Base-by-base conservation (phyloP, 495 filamentous ascomycete species). In the Lasiosphaeria miniovina region DNA sequence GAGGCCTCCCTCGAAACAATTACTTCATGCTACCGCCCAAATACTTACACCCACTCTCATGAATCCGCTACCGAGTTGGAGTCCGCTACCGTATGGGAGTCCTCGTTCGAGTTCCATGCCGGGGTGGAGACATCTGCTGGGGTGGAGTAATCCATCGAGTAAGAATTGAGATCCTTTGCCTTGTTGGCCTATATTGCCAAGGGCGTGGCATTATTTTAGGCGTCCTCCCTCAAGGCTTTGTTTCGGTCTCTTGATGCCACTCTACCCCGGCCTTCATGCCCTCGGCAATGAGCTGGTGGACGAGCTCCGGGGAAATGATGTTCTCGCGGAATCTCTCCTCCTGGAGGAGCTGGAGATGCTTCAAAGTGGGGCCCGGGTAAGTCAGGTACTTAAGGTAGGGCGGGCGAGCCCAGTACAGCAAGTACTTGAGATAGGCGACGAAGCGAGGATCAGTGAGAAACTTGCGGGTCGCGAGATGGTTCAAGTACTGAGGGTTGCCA, bases 341-440 rank as follows among this genome's bases (percentile, higher is more conserved):
- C 71, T 96, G 90, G 32, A 97, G 77, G 38, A 97, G 69, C 71
- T 93, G 85, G 51, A 97, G 82, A 59, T 89, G 85, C 62, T 86
- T 87, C 15, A 97, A 71, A n/a, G 90, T 91, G 17, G 91, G 88
- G 4, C 88, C 90, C 0, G 92, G 92, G 65, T 91, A 91, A 10
- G 78, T 87, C 49, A 96, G 74, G 68, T 89, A 95, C 62, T 88
- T 90, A 57, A 87, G 75, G 66, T 95, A 96, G 57, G 90, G 84
- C n/a, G 90, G 90, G 10, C 84, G 83, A 57, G 81, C 82, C 83
- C 86, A 96, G 81, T 96, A 95, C 62, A 86, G 87, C 56, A 96
- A 85, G 69, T 96, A 96, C 54, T 76, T 77, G 41, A 95, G 86
- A 71, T 96, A 96, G 51, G 84, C 86, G 49, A 92, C 75, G 72